Evolutionary conservation across 106 monocot genomes (phyloP), one percentile per base, ranked within the genome.

Genomic region (Phalaenopsis aphrodite): DNA sequence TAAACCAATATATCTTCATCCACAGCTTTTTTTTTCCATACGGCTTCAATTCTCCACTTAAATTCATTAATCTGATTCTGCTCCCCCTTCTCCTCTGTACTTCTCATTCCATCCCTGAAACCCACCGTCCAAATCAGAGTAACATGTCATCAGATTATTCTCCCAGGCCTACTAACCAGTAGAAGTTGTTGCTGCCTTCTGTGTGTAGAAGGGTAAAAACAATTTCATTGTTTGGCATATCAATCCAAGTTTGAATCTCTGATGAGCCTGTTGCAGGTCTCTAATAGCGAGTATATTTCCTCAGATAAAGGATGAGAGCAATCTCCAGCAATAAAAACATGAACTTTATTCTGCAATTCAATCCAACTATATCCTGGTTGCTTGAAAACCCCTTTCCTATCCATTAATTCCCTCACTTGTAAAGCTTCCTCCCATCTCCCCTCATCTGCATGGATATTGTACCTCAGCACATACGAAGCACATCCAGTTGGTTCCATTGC

Each of bases 311-410:
- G 87, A 88, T 92, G 94, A 78, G 84, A 87, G 49, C 81, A 83
- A 85, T 97, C 94, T 72, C 92, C 91, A 15, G 94, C 85, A 76
- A 88, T 48, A 79, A 97, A 97, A 41, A 78, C 77, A 18, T 94
- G 88, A 78, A 94, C 82, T 73, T 61, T 80, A 79, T 82, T 68
- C 24, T 88, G 81, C 66, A 94, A 37, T 77, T 94, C 96, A 72
- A 97, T 97, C 96, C 96, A 97, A 80, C 96, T 97, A 68, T 81
- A 90, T 1, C 96, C 96, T 23, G 88, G 84, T 41, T 87, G 88
- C 81, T 97, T 97, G 5, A 79, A 46, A 69, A 97, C 84, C 24
- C 87, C 78, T 39, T 76, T 74, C 78, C 18, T 79, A 56, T 94
- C 90, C 89, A 97, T 92, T 41, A 52, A 61, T 78, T 90, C 82